Base-by-base conservation (phyloP, 495 filamentous ascomycete genomes). In the Penicillium argentinense region DNA sequence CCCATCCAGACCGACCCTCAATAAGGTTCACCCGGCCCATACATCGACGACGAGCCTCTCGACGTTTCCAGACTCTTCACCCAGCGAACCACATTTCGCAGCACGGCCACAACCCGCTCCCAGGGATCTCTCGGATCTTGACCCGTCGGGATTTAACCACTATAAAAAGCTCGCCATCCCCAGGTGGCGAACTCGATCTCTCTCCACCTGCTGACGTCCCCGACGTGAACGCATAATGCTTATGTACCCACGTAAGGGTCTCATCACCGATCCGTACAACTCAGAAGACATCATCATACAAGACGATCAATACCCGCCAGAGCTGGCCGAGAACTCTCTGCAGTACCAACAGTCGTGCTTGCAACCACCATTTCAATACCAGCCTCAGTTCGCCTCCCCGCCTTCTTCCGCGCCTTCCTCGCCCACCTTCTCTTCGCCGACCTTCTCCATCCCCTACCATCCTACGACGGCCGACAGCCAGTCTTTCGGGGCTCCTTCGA, bases 181-280 rank as follows among this genome's bases (percentile, higher is more conserved):
- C 60, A 47, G 53, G 68, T 72, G 68, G 67, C 67, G 49, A 69
- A 67, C 29, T 33, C 30, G 30, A 25, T 26, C 37, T 21, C 16
- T 23, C 39, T 57, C 49, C 57, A 57, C 45, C 48, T 46, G 49
- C 62, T 65, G 63, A 64, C 65, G 59, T 67, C 53, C 30, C 53
- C 49, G 51, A 54, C 55, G 59, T 62, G 57, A 56, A 56, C 55
- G 53, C 66, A 73, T 66, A 62, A 74, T 75, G 71, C 68, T 68
- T 66, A 69, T 71, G 62, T 60, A 69, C 56, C 68, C 71, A 74
- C 69, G 69, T 71, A 75, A 73, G 67, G 69, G 58, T 68, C 61
- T 71, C 62, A 73, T 70, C 68, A 73, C 64, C 53, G 65, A 69
- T 63, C 62, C 65, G 53, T 67, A 59, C 59, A 58, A 64, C 43